These are phyloP conservation scores for Scedosporium aurantiacum DNA, from an alignment of 2,329 filamentous ascomycete species.

Conservation along the genomic window DNA sequence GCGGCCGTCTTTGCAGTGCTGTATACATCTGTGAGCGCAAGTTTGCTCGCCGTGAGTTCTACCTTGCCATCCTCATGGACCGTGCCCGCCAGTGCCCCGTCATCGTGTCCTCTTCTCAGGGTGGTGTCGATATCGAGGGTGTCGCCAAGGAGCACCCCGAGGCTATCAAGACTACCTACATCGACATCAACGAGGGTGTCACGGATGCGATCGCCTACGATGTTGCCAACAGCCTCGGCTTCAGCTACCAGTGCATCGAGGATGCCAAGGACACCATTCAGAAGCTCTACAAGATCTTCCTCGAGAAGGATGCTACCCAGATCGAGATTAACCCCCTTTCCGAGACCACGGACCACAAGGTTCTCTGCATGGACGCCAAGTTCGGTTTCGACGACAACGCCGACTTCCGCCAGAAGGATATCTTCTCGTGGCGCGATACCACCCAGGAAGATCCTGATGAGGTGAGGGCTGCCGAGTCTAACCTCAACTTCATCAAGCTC, in stretches of 20 bases:
- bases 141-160: conserved; percentile 97
- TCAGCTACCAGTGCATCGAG: conserved; percentile 95
- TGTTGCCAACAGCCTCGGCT: conserved; percentile 86
- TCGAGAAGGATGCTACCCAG: conserved; percentile 96
- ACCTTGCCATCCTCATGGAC: conserved; percentile 98
- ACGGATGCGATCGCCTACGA: conserved; percentile 88
- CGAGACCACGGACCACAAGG: conserved; percentile 96
- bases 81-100: conserved; percentile 81
- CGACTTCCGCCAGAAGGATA: conserved; percentile 93
- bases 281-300: conserved; percentile 98
- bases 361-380: conserved; percentile 99
- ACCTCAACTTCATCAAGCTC: conserved; percentile 99
- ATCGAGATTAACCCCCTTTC: conserved; percentile 99
- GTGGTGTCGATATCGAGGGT: conserved; percentile 97
- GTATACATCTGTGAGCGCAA: conserved; percentile 99
- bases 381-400: conserved; percentile 98
- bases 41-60: conserved; percentile 97
- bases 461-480: conserved; percentile 88
- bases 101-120: conserved; percentile 95
- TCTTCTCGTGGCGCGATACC: conserved; percentile 88
- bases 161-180: conserved; percentile 85
- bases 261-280: conserved; percentile 94
- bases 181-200: conserved; percentile 89
- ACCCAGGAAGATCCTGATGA: conserved; percentile 96
- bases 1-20: conserved; percentile 85